Evolutionary conservation across 108 stramenopile genomes (phyloP).

Genomic region (Pseudonitzschia delicatissima): DNA sequence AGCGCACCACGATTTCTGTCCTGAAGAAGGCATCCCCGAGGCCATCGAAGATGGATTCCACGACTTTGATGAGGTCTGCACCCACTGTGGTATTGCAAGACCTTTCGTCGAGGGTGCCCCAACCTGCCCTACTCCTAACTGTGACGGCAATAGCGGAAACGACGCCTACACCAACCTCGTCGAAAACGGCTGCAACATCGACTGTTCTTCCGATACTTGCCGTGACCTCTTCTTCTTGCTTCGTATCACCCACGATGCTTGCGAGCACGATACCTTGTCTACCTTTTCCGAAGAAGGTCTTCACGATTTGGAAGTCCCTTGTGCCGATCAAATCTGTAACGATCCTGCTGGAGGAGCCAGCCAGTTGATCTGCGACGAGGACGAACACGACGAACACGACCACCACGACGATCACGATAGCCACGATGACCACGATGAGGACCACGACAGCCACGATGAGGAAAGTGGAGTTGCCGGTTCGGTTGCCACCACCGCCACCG

Average conservation of each 20-base stretch:
- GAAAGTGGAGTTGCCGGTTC: too few species aligned
- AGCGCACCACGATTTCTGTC: conserved; percentile 5
- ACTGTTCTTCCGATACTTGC: neutral
- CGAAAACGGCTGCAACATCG: neutral
- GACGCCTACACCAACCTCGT: neutral
- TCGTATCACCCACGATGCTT: neutral
- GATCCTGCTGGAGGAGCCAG: neutral
- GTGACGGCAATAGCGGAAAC: neutral
- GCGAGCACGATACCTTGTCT: neutral
- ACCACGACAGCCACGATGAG: too few species aligned
- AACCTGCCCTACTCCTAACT: neutral
- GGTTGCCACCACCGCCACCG: too few species aligned
- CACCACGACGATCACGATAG: too few species aligned
- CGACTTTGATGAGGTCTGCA: neutral
- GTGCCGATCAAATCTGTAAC: neutral
- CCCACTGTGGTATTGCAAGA: neutral
- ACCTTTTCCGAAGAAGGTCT: neutral
- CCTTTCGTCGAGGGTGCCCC: neutral
- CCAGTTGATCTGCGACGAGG: neutral
- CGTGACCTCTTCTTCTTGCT: neutral
- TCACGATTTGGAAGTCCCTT: conserved; percentile 2
- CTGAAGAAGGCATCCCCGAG: conserved; percentile 2
- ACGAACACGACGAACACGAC: too few species aligned
- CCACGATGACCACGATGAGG: too few species aligned
- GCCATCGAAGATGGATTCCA: neutral